These are phyloP conservation scores for Calonectria crousiana DNA, from an alignment of 2,329 filamentous ascomycete genomes.

Conservation along the genomic window DNA sequence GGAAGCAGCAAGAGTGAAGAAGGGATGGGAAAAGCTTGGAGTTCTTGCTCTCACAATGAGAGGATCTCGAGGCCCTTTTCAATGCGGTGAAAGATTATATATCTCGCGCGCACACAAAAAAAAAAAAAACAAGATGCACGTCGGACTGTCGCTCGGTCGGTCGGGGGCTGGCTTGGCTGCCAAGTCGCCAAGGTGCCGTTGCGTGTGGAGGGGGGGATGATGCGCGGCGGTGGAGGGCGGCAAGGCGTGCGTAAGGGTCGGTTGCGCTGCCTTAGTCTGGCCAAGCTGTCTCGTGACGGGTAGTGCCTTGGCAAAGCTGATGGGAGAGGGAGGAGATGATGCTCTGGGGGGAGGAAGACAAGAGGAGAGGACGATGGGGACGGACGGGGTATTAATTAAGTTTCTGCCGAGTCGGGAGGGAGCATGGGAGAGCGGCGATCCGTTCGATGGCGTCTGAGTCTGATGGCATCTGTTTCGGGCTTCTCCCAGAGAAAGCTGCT, in stretches of 20 bases:
- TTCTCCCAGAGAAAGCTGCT: too few species aligned
- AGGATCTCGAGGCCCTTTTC: background rate
- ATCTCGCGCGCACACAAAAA: background rate
- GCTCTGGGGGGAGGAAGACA: background rate
- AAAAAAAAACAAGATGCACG: constrained; percentile 10
- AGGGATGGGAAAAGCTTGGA: constrained; percentile 8
- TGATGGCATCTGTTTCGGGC: constrained; percentile 11
- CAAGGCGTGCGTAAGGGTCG: background rate
- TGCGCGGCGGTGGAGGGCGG: constrained; percentile 12
- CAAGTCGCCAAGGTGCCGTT: constrained; percentile 27
- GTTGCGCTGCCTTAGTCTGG: background rate
- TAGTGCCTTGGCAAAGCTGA: constrained; percentile 15
- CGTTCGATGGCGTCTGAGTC: constrained; percentile 25
- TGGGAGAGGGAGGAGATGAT: constrained; percentile 19
- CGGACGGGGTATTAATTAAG: constrained; percentile 42
- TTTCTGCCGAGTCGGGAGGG: constrained; percentile 29
- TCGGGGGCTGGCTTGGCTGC: constrained; percentile 35
- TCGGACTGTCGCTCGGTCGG: constrained; percentile 45
- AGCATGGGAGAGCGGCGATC: constrained; percentile 35
- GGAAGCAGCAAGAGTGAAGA: constrained; percentile 32
- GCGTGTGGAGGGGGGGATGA: constrained; percentile 11
- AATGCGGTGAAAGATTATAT: background rate
- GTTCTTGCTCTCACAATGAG: background rate
- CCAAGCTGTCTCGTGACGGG: background rate
- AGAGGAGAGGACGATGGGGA: constrained; percentile 29